Conservation (phyloP, 306 rosid genomes). For the Inga laurina region DNA sequence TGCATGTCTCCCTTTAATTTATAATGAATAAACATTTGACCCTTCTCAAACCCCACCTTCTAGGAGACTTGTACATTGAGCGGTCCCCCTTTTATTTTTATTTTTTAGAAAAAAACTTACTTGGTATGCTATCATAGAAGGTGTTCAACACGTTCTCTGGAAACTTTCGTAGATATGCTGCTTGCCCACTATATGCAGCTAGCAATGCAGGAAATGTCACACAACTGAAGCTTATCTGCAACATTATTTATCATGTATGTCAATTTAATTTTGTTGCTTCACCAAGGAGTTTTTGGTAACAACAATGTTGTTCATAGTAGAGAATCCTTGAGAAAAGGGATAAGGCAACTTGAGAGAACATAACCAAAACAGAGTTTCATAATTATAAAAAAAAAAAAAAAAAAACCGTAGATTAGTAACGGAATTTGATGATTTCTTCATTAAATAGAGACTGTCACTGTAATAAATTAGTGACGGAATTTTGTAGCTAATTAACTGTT, state of each 20-base stretch:
- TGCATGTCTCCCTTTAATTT: too few species aligned
- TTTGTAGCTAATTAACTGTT: too few species aligned
- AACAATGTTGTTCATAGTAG: background rate
- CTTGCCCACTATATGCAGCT: slow-evolving; percentile 43
- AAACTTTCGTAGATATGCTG: slow-evolving; percentile 40
- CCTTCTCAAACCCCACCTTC: too few species aligned
- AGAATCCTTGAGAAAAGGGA: background rate
- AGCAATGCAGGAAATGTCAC: slow-evolving; percentile 40
- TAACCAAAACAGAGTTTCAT: background rate
- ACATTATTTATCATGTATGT: background rate
- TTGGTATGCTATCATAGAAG: slow-evolving; percentile 46
- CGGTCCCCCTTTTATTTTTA: too few species aligned
- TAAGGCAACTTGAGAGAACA: background rate
- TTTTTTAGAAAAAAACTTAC: slow-evolving; percentile 28
- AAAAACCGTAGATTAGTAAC: too few species aligned
- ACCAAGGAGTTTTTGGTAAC: background rate
- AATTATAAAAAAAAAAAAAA: too few species aligned
- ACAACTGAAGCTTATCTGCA: slow-evolving; percentile 48
- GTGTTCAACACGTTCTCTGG: slow-evolving; percentile 36
- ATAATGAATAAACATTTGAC: too few species aligned
- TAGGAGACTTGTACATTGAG: too few species aligned
- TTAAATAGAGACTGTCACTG: too few species aligned
- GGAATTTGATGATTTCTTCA: too few species aligned
- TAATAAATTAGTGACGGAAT: too few species aligned
- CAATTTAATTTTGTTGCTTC: background rate